A percentile compares a stretch with the other conserved stretches of the same genome.
Conservation (phyloP, 768 basidiomycete genomes). For the Leccinum rimulosum region DNA sequence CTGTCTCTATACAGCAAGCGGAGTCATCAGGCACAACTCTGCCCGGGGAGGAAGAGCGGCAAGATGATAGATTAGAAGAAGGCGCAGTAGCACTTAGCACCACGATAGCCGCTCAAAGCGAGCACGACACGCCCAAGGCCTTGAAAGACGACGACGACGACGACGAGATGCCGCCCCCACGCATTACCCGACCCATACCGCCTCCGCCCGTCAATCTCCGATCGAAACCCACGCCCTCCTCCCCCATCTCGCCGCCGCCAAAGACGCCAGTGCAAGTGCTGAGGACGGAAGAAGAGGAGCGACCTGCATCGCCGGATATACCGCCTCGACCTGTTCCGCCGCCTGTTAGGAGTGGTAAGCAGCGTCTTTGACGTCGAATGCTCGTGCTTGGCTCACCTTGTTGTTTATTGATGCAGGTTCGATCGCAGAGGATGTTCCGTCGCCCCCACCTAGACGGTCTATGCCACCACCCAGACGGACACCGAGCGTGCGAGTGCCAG, state of each 20-base stretch:
- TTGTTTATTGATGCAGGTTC: conserved; percentile 6
- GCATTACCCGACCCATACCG: conserved; percentile 31
- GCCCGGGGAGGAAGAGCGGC: not conserved
- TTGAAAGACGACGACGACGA: conserved; percentile 14
- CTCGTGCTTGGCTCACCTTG: conserved; percentile 3
- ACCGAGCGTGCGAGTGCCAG: conserved; percentile 14
- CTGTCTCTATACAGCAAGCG: conserved; percentile 1
- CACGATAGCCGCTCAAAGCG: conserved; percentile 1
- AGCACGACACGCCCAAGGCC: conserved; percentile 1
- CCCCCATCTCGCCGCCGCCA: conserved; percentile 14
- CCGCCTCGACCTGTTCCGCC: conserved; percentile 32
- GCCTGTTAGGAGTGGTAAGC: conserved; percentile 28
- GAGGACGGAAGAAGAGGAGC: conserved; percentile 22
- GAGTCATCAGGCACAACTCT: not conserved
- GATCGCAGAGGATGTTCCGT: conserved; percentile 11
- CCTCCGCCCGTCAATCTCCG: conserved; percentile 31
- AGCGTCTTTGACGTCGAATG: not conserved
- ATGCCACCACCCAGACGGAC: conserved; percentile 23
- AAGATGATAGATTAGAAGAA: too few species aligned
- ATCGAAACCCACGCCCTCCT: conserved; percentile 21
- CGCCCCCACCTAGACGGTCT: conserved; percentile 15
- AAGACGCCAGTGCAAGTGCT: conserved; percentile 10
- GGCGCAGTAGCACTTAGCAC: not conserved
- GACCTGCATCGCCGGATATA: conserved; percentile 29
- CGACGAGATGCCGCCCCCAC: conserved; percentile 32